Base-by-base conservation (phyloP, 2,329 filamentous ascomycete species). In the Fusarium sp. region DNA sequence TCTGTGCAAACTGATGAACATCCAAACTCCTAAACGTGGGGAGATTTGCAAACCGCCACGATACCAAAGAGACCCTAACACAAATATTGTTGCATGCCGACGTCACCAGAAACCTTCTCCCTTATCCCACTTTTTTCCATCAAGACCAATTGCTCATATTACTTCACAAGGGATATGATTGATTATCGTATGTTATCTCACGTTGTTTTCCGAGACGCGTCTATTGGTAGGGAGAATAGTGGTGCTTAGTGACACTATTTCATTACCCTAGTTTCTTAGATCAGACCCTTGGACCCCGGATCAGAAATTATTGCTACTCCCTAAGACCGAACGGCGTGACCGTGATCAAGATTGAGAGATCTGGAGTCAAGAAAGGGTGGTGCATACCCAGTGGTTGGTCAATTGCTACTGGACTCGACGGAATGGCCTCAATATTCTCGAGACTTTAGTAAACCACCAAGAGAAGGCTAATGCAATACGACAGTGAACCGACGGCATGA, bases 21-120 rank as follows among this genome's bases (percentile, higher is more conserved):
- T 45, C 32, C 22, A 30, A 44, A 34, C 41, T 53, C 44, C 55
- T 37, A 25, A 44, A 61, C 30, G 37, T 53, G 49, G 54, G 41
- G 63, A 55, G 60, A 71, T 65, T 65, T 66, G 49, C 52, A 49
- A 58, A 27, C 64, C 63, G 68, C 68, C 68, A 71, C 68, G 68
- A 71, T 71, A 71, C 60, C 68, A 52, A n/a, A 9, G 24, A 51
- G n/a, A n/a, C 41, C 47, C 37, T 69, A 20, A 46, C 54, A 61
- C 41, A 61, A 53, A 53, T 42, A 62, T 62, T 18, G 3, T 40
- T 47, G 22, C 68, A 69, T 71, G 65, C 68, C 68, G 52, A 69
- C 59, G 41, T 62, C 64, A 61, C 48, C 4, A 25, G 11, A 25
- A 57, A 46, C 1, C 3, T 48, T 41, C 34, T 42, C 64, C 65